Evolutionary conservation across 371 early-diverging fungal genomes (phyloP).

Genomic region (Rhizopus arrhizus): DNA sequence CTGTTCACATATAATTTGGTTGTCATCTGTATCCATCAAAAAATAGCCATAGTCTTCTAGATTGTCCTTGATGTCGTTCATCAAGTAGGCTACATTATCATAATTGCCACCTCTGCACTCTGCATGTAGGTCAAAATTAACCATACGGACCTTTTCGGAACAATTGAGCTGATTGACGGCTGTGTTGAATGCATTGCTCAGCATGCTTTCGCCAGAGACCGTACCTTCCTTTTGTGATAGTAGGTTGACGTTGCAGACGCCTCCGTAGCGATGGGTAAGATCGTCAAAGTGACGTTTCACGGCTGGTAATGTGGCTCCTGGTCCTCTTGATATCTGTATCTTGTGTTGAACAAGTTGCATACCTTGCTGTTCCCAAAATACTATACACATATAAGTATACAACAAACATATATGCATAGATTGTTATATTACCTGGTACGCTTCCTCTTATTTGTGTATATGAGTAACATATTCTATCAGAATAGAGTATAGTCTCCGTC

Average conservation of each 20-base stretch:
- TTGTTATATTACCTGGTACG: slow-evolving; percentile 67
- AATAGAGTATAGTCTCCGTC: slow-evolving; percentile 77
- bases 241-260: slow-evolving; percentile 83
- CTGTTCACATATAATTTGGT: slow-evolving; percentile 64
- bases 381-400: slow-evolving; percentile 25
- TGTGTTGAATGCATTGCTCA: slow-evolving; percentile 71
- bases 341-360: slow-evolving; percentile 82
- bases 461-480: slow-evolving; percentile 59
- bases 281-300: slow-evolving; percentile 83
- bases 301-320: slow-evolving; percentile 75
- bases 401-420: not conserved
- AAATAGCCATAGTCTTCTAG: slow-evolving; percentile 70
- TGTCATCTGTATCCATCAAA: slow-evolving; percentile 60
- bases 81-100: slow-evolving; percentile 66
- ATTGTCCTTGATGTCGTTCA: slow-evolving; percentile 49
- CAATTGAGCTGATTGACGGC: slow-evolving; percentile 52
- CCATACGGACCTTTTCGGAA: slow-evolving; percentile 49
- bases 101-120: slow-evolving; percentile 80
- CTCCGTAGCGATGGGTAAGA: slow-evolving; percentile 70
- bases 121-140: slow-evolving; percentile 84
- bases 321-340: slow-evolving; percentile 73
- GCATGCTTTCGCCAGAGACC: slow-evolving; percentile 66
- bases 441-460: slow-evolving; percentile 92
- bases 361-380: slow-evolving; percentile 96
- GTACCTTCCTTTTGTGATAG: slow-evolving; percentile 67